Conservation (phyloP, 179 eudicot species). For the Carnegiea gigantea region DNA sequence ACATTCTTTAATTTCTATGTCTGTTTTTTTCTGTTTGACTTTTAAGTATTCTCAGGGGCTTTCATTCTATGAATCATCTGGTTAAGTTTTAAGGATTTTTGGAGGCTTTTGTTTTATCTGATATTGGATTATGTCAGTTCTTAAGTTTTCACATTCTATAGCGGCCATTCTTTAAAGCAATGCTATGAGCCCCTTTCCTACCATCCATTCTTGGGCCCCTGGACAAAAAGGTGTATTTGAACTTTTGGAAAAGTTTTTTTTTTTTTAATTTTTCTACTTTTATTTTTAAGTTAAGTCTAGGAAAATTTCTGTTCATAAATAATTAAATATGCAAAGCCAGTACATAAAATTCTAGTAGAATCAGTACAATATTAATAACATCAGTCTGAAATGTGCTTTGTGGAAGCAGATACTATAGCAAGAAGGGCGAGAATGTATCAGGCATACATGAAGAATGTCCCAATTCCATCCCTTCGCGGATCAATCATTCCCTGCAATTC, state of each 20-base stretch:
- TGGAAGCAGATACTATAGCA: slow-evolving; percentile 34
- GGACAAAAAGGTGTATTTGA: too few relatives aligned
- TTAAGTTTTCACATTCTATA: not conserved
- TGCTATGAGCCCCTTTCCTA: not conserved
- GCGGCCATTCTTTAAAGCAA: slow-evolving; percentile 4
- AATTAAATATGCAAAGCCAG: not conserved
- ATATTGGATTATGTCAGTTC: not conserved
- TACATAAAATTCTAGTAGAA: not conserved
- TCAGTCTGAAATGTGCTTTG: not conserved
- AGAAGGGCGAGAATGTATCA: slow-evolving; percentile 68
- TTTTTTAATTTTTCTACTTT: not conserved
- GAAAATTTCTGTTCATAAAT: not conserved
- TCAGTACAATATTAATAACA: not conserved
- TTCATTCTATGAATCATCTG: not conserved
- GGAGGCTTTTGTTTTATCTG: not conserved
- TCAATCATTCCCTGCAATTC: slow-evolving; percentile 62
- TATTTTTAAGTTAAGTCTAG: not conserved
- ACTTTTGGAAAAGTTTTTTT: not conserved
- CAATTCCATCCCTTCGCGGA: slow-evolving; percentile 54
- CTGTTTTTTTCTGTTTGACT: not conserved
- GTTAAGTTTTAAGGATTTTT: not conserved
- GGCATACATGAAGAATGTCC: slow-evolving; percentile 64
- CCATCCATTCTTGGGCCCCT: not conserved
- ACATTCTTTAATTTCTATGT: not conserved
- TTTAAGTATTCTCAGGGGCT: not conserved